Base-by-base conservation (phyloP, 176 grass and related monocot genomes). In the Eragrostis curvula region DNA sequence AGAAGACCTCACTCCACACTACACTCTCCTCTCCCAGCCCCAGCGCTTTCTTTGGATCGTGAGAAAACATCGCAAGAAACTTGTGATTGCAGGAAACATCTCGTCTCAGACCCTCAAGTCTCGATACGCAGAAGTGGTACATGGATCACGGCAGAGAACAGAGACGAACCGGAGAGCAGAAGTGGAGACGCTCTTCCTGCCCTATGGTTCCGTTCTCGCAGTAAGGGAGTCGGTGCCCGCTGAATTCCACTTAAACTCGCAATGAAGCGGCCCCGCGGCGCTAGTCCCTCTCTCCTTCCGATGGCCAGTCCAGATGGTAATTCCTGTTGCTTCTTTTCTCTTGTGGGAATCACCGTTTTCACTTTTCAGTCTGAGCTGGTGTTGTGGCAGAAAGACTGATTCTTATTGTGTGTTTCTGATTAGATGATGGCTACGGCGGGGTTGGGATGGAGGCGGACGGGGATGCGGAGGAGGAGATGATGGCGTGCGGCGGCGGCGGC, bases 191-290 rank as follows among this genome's bases (percentile, higher is more conserved):
- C 27, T 50, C 27, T 28, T 79, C 45, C 30, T 1, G 21, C 62
- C 66, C 78, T 28, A 0, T 56, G 55, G 13, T 39, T 40, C 5
- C 47, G 12, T 59, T 18, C 47, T 81, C 64, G 11, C 66, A 59
- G 28, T 90, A 60, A 78, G 20, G 5, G 9, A 75, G 20, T 21
- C 3, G 25, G 53, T 39, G 41, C n/a, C 8, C 47, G 71, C 56
- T 44, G n/a, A 84, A 78, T 86, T 86, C 3, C 10, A 40, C 43
- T 20, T 0, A 20, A 81, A 3, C 59, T 74, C 67, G 79, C 1
- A 75, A 87, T 90, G 88, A 90, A 75, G 88, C 84, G 88, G 14
- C 68, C 83, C 30, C 73, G 30, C 44, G 68, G 74, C 61, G 43
- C 60, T 39, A 79, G 68, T 55, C 74, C 88, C 49, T 20, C 67